Base-by-base conservation (phyloP, 352 stramenopile species). In the Phytophthora pisi region DNA sequence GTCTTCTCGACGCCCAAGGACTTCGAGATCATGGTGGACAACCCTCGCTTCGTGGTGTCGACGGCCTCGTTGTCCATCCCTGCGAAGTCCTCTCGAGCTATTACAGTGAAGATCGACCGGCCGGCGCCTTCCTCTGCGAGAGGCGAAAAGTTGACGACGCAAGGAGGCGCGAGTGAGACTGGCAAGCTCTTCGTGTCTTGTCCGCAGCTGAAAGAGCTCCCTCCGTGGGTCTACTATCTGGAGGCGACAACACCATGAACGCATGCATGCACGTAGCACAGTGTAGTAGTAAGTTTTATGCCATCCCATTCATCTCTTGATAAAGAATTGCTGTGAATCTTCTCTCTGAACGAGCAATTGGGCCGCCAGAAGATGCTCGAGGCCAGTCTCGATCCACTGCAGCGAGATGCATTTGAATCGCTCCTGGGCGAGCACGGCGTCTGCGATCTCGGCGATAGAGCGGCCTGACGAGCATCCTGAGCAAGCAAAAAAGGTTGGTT, bases 221-320 rank as follows among this genome's bases (percentile, higher is more conserved):
- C 90, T 16, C 73, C 90, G 26, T 97, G 91, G 91, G 77, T 97
- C 0, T 97, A 91, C 60, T 97, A 97, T 61, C 69, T 97, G 47
- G 78, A 93, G 70, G 64, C 69, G 0, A 63, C 57, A 13, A 30
- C 34, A 34, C 16, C 59, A 43, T 46, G 26, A 64, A 18, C 16
- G 13, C 55, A 40, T 40, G 36, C 13, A 47, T 47, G 15, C 18
- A 47, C n/a, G 8, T 11, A 13, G 30, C 8, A 36, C 30, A 36
- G 7, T 30, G 46, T 50, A 31, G 26, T 52, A 40, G 31, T 13
- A 38, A 15, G 24, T 26, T 3, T 54, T 26, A 26, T 26, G 24
- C 24, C 30, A 51, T 47, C 36, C 51, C 40, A 36, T 56, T 57
- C 34, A 57, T 38, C 49, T 53, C n/a, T 63, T 66, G 36, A 74